Base-by-base conservation (phyloP, 257 asterid genomes). In the Solanum medicagineum region DNA sequence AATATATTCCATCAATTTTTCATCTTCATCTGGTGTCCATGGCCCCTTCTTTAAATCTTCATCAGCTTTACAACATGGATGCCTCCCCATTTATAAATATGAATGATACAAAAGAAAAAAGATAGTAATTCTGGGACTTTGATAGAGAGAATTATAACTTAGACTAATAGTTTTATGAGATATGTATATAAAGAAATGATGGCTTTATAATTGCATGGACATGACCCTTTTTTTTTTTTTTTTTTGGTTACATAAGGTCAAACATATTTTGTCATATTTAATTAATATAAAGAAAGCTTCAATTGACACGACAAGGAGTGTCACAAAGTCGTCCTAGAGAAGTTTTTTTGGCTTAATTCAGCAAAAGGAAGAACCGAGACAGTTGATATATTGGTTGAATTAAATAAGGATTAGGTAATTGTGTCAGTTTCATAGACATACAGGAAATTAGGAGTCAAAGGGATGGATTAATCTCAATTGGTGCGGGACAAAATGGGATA, bases 21-120 rank as follows among this genome's bases (percentile, higher is more conserved):
- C 56, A 80, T 89, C 91, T 53, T 89, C 91, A 44, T 89, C 91
- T 2, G 10, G 53, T 15, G 91, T 59, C 91, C 91, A 89, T 45
- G 91, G 91, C 59, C 91, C 91, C 74, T 85, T 89, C 84, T 85
- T 89, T 24, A 89, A 32, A 56, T 80, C 84, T 55, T 70, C 84
- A 24, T 87, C 86, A 10, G 57, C 84, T 32, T 81, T 70, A n/a
- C 83, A 65, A 66, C 85, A 60, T 44, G 89, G 89, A 47, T 87
- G 51, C 32, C 88, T 51, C 40, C 82, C 87, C 91, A 89, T 89
- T 12, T 42, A 42, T 11, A 73, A 44, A 8, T 70, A 10, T 7
- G 6, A 17, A 66, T 14, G 56, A 73, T 15, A 74, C 8, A 56
- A 20, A 55, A 16, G 32, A 24, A 45, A 24, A 29, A 9, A 60